Percentiles rank a stretch among this genome's conserved stretches.
Evolutionary conservation across 495 filamentous ascomycete species (phyloP).

Genomic region (Neurospora sp.): DNA sequence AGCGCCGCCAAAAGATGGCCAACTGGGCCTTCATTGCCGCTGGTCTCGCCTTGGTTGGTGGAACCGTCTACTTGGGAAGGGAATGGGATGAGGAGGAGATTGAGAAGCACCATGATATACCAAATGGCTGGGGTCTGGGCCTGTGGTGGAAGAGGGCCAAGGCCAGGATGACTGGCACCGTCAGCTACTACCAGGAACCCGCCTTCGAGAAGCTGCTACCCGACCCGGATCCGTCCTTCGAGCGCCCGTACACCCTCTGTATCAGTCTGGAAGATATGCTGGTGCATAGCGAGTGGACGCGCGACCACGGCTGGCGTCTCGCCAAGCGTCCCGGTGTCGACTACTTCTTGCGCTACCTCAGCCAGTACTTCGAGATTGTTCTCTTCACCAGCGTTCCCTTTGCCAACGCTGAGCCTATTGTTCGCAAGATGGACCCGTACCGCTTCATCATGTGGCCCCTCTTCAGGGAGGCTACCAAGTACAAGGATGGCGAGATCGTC

Average conservation of each 20-base stretch:
- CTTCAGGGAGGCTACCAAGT: slow-evolving; percentile 88
- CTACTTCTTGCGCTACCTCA: slow-evolving; percentile 93
- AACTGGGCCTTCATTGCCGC: slow-evolving; percentile 44
- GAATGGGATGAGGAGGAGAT: slow-evolving; percentile 73
- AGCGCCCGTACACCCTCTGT: slow-evolving; percentile 85
- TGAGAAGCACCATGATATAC: slow-evolving; percentile 55
- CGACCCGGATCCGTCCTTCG: slow-evolving; percentile 69
- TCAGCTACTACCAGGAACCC: slow-evolving; percentile 91
- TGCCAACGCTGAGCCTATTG: slow-evolving; percentile 71
- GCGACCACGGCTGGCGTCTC: slow-evolving; percentile 89
- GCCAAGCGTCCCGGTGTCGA: slow-evolving; percentile 93
- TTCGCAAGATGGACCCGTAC: slow-evolving; percentile 92
- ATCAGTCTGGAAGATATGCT: slow-evolving; percentile 89
- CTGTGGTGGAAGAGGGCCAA: slow-evolving; percentile 70
- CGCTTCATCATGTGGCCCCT: slow-evolving; percentile 92
- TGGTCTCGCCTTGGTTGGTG: slow-evolving; percentile 24
- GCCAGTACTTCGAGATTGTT: slow-evolving; percentile 95
- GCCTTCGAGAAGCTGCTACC: slow-evolving; percentile 90
- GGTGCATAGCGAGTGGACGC: slow-evolving; percentile 85
- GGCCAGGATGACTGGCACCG: slow-evolving; percentile 59
- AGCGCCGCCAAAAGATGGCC: slow-evolving; percentile 58
- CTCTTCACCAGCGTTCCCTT: slow-evolving; percentile 83
- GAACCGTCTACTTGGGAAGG: slow-evolving; percentile 58
- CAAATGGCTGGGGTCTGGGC: slow-evolving; percentile 48
- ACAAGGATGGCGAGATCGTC: slow-evolving; percentile 89